phyloP scores from a whole-genome alignment of 169 alveolate genomes.

The Eimeria falciformis region DNA sequence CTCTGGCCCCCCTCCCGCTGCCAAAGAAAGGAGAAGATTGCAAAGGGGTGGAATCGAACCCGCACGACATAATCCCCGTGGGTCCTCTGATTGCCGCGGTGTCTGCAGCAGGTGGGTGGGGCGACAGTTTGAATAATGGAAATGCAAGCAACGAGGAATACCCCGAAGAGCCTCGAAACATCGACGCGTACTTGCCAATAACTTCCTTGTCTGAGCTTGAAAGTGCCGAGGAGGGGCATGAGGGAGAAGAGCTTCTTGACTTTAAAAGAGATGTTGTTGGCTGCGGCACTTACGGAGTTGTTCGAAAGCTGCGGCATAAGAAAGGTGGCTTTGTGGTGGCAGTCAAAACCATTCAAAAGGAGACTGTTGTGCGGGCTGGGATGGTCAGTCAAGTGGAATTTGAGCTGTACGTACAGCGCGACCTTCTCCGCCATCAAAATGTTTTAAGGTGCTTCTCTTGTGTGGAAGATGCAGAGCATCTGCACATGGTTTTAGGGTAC shows the following conservation, averaged over 20 bases:
- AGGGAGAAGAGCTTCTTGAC: conserved; percentile 27
- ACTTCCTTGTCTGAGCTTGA: conserved; percentile 53
- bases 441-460: conserved; percentile 87
- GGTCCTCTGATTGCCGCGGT: conserved; percentile 66
- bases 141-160: conserved; percentile 16
- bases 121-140: neutral
- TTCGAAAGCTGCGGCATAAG: conserved; percentile 89
- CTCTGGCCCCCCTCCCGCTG: too few species aligned
- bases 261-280: conserved; percentile 84
- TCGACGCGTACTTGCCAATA: conserved; percentile 54
- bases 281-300: conserved; percentile 94
- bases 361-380: conserved; percentile 86
- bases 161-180: conserved; percentile 43
- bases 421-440: conserved; percentile 90
- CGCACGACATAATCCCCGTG: conserved; percentile 61
- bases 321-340: conserved; percentile 89
- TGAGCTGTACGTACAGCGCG: conserved; percentile 92
- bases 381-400: conserved; percentile 87
- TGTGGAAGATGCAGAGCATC: conserved; percentile 92
- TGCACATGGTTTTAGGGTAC: conserved; percentile 91
- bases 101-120: neutral
- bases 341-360: conserved; percentile 90
- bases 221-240: conserved; percentile 56
- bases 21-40: too few species aligned
- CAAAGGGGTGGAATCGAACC: too few species aligned